phyloP scores from a whole-genome alignment of 495 filamentous ascomycete species.

The Entonaema liquescens region DNA sequence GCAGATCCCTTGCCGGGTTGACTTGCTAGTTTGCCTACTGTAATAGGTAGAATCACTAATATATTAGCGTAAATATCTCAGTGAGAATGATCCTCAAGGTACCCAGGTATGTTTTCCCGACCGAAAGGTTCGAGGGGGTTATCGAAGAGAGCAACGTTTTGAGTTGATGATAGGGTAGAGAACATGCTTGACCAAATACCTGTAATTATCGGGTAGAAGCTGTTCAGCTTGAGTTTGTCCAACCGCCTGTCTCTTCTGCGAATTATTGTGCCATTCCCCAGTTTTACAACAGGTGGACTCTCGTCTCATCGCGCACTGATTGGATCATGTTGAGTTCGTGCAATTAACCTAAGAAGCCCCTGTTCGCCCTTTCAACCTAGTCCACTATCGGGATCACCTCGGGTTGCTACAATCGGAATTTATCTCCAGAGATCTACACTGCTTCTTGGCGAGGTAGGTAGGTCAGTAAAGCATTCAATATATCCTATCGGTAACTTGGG shows the following conservation, averaged over 20 bases:
- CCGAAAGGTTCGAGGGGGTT: constrained; percentile 16
- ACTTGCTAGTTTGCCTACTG: neutral
- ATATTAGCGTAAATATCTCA: constrained; percentile 14
- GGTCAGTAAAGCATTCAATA: neutral
- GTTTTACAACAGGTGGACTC: constrained; percentile 19
- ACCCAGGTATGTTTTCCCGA: constrained; percentile 3
- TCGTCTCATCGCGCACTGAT: constrained; percentile 18
- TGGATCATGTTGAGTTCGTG: constrained; percentile 24
- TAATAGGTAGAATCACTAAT: constrained; percentile 2
- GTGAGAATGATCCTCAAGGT: constrained; percentile 13
- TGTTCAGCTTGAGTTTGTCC: constrained; percentile 9
- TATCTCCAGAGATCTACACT: constrained; percentile 27
- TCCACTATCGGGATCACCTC: constrained; percentile 16
- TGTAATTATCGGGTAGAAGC: constrained; percentile 17
- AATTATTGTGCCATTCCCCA: constrained; percentile 20
- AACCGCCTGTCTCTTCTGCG: constrained; percentile 10
- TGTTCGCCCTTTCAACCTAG: neutral
- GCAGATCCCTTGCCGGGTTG: constrained; percentile 3
- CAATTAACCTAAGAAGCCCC: constrained; percentile 7
- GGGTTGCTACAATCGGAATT: constrained; percentile 26
- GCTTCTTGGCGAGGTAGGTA: constrained; percentile 5
- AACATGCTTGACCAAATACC: constrained; percentile 6
- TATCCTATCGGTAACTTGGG: constrained; percentile 27
- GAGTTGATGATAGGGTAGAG: constrained; percentile 26
- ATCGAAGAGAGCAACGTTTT: constrained; percentile 1